Evolutionary conservation across 192 early-diverging fungal genomes (phyloP).

Genomic region (Ambispora gerdemannii): DNA sequence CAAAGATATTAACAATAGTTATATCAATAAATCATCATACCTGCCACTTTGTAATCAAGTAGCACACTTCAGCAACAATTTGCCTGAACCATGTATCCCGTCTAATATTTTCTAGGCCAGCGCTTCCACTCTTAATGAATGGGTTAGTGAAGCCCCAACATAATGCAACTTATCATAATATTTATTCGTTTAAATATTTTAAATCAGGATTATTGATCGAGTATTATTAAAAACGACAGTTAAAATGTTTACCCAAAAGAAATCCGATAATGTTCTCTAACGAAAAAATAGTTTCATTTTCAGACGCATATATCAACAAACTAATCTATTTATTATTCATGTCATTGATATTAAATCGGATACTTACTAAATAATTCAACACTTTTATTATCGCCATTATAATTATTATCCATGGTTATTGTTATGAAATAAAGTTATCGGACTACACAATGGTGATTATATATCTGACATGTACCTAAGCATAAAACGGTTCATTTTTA

Average conservation of each 20-base stretch:
- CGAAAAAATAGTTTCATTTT: too few species aligned
- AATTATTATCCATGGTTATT: too few species aligned
- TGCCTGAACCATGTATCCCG: constrained; percentile 55
- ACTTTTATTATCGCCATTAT: too few species aligned
- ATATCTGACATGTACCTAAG: too few species aligned
- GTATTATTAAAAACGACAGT: background rate
- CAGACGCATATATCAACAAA: too few species aligned
- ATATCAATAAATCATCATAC: constrained; percentile 35
- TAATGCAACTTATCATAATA: constrained; percentile 59
- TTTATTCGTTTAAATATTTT: background rate
- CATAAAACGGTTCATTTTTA: too few species aligned
- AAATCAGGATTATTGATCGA: background rate
- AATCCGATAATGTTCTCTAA: constrained; percentile 41
- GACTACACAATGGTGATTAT: too few species aligned
- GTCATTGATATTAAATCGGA: too few species aligned
- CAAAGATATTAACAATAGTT: too few species aligned
- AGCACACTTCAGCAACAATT: constrained; percentile 62
- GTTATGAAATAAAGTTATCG: too few species aligned
- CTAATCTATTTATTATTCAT: too few species aligned
- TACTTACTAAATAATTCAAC: too few species aligned
- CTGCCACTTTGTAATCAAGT: constrained; percentile 83
- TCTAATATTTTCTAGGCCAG: constrained; percentile 74
- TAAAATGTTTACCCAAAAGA: constrained; percentile 33
- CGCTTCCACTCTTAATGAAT: constrained; percentile 85
- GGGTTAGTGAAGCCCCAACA: constrained; percentile 98